Percentiles rank a stretch among this genome's conserved stretches.
Evolutionary conservation across 225 moss, liverwort and hornwort genomes (phyloP).

Genomic region (Physcomitrellopsis africana): DNA sequence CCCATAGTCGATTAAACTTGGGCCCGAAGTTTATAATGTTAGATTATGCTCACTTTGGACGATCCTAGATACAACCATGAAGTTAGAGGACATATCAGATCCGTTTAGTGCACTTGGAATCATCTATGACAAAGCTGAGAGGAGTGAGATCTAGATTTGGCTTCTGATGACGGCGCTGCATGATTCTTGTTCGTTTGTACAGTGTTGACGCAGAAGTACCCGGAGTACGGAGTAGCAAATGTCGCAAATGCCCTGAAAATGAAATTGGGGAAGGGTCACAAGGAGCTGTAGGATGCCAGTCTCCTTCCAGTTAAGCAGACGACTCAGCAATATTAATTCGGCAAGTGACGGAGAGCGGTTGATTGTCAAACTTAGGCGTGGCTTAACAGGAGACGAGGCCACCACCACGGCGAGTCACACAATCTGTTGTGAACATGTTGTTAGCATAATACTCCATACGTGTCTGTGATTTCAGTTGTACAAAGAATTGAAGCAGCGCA

Average conservation of each 20-base stretch:
- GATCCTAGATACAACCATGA: neutral
- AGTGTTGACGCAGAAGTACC: conserved; percentile 40
- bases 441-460: neutral
- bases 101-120: neutral
- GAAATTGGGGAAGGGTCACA: conserved; percentile 32
- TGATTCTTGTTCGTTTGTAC: conserved; percentile 27
- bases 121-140: neutral
- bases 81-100: neutral
- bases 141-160: neutral
- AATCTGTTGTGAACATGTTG: conserved; percentile 25
- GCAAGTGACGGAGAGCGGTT: conserved; percentile 7
- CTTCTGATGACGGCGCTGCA: neutral
- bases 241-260: conserved; percentile 12
- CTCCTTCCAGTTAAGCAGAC: neutral
- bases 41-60: too few species aligned
- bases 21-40: too few species aligned
- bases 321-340: neutral
- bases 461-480: conserved; percentile 18
- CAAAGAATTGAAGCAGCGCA: conserved; percentile 31
- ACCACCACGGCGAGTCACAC: conserved; percentile 8
- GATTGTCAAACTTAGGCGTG: conserved; percentile 5
- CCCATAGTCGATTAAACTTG: too few species aligned
- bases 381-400: neutral
- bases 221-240: conserved; percentile 26
- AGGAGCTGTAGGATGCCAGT: conserved; percentile 17